Evolutionary conservation across 1,284 basidiomycete genomes (phyloP).

Genomic region (Leccinum holopus): DNA sequence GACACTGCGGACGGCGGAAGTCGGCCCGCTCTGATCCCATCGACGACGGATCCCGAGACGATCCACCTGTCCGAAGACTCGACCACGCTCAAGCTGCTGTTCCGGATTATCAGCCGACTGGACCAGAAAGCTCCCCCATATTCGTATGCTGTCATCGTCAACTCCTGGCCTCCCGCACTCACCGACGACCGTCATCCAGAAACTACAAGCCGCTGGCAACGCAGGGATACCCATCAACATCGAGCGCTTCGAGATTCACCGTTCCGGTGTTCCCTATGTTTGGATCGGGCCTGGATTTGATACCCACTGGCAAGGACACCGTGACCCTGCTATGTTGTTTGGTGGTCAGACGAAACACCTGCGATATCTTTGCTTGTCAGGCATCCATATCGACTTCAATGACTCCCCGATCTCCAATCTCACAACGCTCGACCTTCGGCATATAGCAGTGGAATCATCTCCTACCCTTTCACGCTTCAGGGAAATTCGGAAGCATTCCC

Average conservation of each 20-base stretch:
- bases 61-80: constrained; percentile 59
- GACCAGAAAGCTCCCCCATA: constrained; percentile 49
- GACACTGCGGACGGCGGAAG: constrained; percentile 27
- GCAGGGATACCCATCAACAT: constrained; percentile 40
- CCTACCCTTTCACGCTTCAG: constrained; percentile 51
- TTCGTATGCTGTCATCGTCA: constrained; percentile 57
- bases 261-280: constrained; percentile 45
- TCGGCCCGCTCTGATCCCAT: constrained; percentile 34
- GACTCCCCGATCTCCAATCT: constrained; percentile 48
- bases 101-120: constrained; percentile 60
- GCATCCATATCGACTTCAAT: constrained; percentile 57
- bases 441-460: constrained; percentile 48
- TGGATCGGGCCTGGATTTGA: constrained; percentile 42
- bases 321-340: constrained; percentile 41
- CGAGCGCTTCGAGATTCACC: constrained; percentile 60
- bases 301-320: constrained; percentile 30
- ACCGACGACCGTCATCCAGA: constrained; percentile 43
- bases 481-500: constrained; percentile 48
- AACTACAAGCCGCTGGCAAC: constrained; percentile 40
- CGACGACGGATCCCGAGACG: constrained; percentile 32
- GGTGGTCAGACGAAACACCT: constrained; percentile 47
- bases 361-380: constrained; percentile 50
- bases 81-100: constrained; percentile 50
- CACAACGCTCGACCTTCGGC: constrained; percentile 57
- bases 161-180: constrained; percentile 51